Evolutionary conservation across 768 basidiomycete genomes (phyloP), one percentile per base, ranked within the genome.

Genomic region (Daedalea quercina): DNA sequence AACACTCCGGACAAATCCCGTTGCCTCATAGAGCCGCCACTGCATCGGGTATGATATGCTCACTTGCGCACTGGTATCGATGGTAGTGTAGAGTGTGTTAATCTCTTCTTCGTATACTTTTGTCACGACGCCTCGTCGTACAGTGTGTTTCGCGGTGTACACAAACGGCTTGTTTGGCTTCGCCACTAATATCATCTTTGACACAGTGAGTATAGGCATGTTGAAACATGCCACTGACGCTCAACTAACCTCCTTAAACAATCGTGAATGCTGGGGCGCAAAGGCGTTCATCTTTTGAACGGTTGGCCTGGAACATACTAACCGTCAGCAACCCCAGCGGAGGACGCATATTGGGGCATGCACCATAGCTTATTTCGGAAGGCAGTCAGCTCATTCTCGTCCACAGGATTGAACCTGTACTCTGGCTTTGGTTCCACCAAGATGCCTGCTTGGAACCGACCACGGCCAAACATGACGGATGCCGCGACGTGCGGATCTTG

Each of bases 171-270:
- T 69, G 12, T 31, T 20, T 2, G 68, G 65, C 11, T 46, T 46
- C 1, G 67, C 58, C 17, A 71, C 63, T 3, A 69, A 45, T 33
- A 73, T 68, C 67, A 69, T 68, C 69, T 70, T 31, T 31, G 28
- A 31, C 28, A 11, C 11, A 31, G 28, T 11, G 6, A 4, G 28
- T 31, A 11, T 6, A 11, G 6, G 11, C 28, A 31, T 31, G 11
- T 11, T 31, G 28, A 11, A 11, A 31, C 7, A 15, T 6, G 19
- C 19, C 19, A 15, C 3, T 25, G n/a, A 47, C 26, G 20, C 9
- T 24, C 13, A 26, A 4, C 13, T 15, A 22, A 74, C 75, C 70
- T 77, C 75, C 56, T 76, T 76, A 63, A 76, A 76, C 9, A 78
- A 57, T 24, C 74, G 59, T 4, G 74, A 76, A 57, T 77, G 75